A percentile compares a stretch with the other conserved stretches of the same genome.
These are phyloP conservation scores for Penicillium pancosmium DNA, from an alignment of 495 filamentous ascomycete species.

Conservation along the genomic window DNA sequence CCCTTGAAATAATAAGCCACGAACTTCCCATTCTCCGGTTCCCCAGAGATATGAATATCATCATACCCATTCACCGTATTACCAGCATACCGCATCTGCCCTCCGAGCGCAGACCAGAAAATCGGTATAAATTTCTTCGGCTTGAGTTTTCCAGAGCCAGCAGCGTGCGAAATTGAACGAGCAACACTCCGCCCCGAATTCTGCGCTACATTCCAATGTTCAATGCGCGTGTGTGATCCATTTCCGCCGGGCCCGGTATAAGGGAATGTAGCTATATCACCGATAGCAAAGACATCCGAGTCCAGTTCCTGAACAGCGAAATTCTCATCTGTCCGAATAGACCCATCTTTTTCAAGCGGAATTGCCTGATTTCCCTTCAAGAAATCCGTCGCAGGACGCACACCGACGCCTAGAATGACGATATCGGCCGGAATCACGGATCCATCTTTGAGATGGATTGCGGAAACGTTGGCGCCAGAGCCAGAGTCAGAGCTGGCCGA, in stretches of 20 bases:
- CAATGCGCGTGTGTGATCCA: slow-evolving; percentile 69
- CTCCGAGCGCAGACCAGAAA: slow-evolving; percentile 93
- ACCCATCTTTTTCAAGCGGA: slow-evolving; percentile 76
- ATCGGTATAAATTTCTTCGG: slow-evolving; percentile 83
- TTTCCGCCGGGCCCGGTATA: slow-evolving; percentile 87
- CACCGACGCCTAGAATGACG: slow-evolving; percentile 88
- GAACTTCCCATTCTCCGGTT: slow-evolving; percentile 75
- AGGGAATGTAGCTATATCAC: slow-evolving; percentile 94
- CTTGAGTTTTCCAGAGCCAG: slow-evolving; percentile 32
- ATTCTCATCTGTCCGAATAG: slow-evolving; percentile 71
- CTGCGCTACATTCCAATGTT: slow-evolving; percentile 98
- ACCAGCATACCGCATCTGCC: slow-evolving; percentile 90
- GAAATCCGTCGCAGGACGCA: slow-evolving; percentile 83
- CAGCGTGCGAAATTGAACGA: slow-evolving; percentile 64
- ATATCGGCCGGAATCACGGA: slow-evolving; percentile 83
- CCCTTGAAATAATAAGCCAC: slow-evolving; percentile 87
- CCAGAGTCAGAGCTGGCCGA: slow-evolving; percentile 47
- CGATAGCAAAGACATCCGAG: slow-evolving; percentile 82
- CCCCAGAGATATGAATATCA: slow-evolving; percentile 74
- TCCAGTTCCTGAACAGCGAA: slow-evolving; percentile 71
- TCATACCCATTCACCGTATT: slow-evolving; percentile 82
- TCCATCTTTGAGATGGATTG: slow-evolving; percentile 84
- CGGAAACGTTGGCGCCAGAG: slow-evolving; percentile 67
- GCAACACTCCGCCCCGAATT: slow-evolving; percentile 83
- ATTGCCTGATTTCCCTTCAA: slow-evolving; percentile 71